A percentile compares a stretch with the other conserved stretches of the same genome.
phyloP scores from a whole-genome alignment of 2,329 filamentous ascomycete species.

The Alternaria hordeiaustralica region DNA sequence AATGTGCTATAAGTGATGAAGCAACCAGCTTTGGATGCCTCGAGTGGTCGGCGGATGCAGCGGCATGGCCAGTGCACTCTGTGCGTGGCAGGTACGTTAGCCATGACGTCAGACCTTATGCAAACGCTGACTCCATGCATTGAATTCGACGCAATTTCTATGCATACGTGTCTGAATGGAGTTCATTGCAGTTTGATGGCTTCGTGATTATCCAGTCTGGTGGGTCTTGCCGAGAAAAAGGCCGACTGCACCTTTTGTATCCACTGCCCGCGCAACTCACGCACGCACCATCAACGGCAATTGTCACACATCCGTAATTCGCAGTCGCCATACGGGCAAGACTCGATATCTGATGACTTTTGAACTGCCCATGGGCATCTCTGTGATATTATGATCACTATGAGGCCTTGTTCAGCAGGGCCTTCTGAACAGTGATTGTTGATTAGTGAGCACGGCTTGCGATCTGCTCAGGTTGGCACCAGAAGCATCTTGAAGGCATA shows the following conservation, averaged over 20 bases:
- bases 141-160: not conserved
- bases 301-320: not conserved
- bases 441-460: not conserved
- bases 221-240: not conserved
- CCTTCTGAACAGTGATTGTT: not conserved
- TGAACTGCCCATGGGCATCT: not conserved
- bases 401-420: not conserved
- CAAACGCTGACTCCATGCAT: not conserved
- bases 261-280: not conserved
- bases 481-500: not conserved
- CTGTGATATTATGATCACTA: not conserved
- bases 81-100: not conserved
- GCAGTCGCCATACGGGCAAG: not conserved
- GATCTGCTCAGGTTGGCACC: not conserved
- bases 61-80: not conserved
- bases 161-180: not conserved
- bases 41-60: not conserved
- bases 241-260: not conserved
- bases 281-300: not conserved
- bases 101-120: not conserved
- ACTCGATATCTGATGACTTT: not conserved
- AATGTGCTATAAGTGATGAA: not conserved
- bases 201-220: not conserved
- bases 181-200: not conserved
- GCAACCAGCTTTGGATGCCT: not conserved